A percentile compares a stretch with the other conserved stretches of the same genome.
phyloP scores from a whole-genome alignment of 257 asterid species.

The Ilex asprella region DNA sequence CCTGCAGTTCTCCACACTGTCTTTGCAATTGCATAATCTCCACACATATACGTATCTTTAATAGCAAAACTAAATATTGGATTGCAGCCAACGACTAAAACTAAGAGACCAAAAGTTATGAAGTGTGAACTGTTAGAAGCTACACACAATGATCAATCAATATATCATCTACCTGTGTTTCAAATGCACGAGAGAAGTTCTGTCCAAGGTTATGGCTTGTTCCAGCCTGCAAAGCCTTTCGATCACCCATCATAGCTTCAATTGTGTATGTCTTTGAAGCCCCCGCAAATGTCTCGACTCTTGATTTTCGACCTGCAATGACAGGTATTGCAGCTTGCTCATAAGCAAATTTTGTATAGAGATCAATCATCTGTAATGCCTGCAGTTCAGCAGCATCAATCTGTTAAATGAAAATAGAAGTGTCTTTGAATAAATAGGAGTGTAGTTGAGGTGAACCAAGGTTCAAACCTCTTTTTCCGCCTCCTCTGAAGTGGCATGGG shows the following conservation, averaged over 20 bases:
- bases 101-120: background rate
- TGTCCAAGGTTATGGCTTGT: constrained; percentile 99
- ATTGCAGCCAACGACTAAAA: background rate
- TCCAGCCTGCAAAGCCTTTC: constrained; percentile 97
- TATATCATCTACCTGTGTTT: constrained; percentile 57
- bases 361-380: constrained; percentile 95
- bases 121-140: background rate
- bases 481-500: constrained; percentile 87
- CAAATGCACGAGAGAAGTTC: constrained; percentile 94
- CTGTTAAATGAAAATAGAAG: constrained; percentile 23
- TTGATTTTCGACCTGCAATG: constrained; percentile 91
- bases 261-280: constrained; percentile 91
- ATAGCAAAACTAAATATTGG: too few species aligned
- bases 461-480: constrained; percentile 85
- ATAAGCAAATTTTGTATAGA: constrained; percentile 82
- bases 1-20: too few species aligned
- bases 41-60: too few species aligned
- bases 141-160: background rate
- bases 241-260: constrained; percentile 99
- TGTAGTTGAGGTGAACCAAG: constrained; percentile 6
- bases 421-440: constrained; percentile 5
- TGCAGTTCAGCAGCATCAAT: constrained; percentile 42
- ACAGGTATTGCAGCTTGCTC: constrained; percentile 99
- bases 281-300: constrained; percentile 93
- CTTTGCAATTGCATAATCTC: too few species aligned